phyloP scores from a whole-genome alignment of 2,329 filamentous ascomycete species.

The Xylariaceae sp. region DNA sequence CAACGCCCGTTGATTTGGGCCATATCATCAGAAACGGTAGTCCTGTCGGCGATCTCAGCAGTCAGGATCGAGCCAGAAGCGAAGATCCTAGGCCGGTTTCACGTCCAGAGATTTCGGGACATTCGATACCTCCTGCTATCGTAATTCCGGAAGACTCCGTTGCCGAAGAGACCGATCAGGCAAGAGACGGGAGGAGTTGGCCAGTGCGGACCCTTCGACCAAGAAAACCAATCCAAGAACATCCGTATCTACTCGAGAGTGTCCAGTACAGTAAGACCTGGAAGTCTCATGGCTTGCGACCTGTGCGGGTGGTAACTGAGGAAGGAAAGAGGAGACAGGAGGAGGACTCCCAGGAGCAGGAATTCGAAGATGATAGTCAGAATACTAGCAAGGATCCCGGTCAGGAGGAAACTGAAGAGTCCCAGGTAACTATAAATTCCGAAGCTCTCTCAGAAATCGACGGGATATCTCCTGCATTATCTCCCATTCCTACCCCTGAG shows the following conservation, averaged over 20 bases:
- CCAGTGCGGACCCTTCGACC: slow-evolving; percentile 48
- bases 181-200: slow-evolving; percentile 7
- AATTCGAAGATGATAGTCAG: slow-evolving; percentile 50
- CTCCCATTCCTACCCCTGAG: slow-evolving; percentile 18
- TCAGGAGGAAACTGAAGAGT: slow-evolving; percentile 34
- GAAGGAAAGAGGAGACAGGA: slow-evolving; percentile 33
- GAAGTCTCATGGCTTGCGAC: slow-evolving; percentile 50
- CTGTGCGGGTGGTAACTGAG: slow-evolving; percentile 40
- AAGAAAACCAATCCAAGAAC: slow-evolving; percentile 56
- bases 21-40: neutral
- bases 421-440: slow-evolving; percentile 26
- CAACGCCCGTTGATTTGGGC: slow-evolving; percentile 14
- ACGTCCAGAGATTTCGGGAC: slow-evolving; percentile 2
- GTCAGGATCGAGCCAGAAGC: neutral
- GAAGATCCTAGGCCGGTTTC: slow-evolving; percentile 6
- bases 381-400: slow-evolving; percentile 29
- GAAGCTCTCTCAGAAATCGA: slow-evolving; percentile 20
- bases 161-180: slow-evolving; percentile 1
- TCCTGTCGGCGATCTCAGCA: neutral
- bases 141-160: slow-evolving; percentile 7
- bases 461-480: slow-evolving; percentile 17
- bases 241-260: slow-evolving; percentile 54
- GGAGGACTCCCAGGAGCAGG: slow-evolving; percentile 44
- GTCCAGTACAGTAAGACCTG: slow-evolving; percentile 49
- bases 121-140: slow-evolving; percentile 12